These are phyloP conservation scores for Pythium pyrilobum DNA, from an alignment of 352 stramenopile species.

Conservation along the genomic window DNA sequence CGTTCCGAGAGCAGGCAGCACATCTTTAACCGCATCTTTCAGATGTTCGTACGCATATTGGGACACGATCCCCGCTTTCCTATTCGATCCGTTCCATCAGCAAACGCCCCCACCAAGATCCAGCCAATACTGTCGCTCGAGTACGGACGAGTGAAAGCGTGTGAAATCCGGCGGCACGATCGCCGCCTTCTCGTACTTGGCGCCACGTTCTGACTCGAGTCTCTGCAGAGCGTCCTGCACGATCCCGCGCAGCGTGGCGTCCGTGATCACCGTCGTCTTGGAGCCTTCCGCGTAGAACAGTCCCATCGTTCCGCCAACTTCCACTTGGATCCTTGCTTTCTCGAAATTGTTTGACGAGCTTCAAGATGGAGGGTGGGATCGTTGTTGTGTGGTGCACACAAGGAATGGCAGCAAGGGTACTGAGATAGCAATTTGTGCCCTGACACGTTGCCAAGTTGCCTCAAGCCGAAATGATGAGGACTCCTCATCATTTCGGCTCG, in stretches of 20 bases:
- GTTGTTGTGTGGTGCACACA: background rate
- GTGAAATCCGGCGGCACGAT: conserved; percentile 97
- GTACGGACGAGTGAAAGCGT: conserved; percentile 90
- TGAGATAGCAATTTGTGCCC: too few relatives aligned
- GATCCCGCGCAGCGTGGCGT: conserved; percentile 56
- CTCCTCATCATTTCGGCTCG: too few relatives aligned
- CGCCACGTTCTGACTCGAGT: conserved; percentile 48
- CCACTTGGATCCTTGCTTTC: background rate
- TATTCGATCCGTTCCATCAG: conserved; percentile 21
- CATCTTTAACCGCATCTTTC: conserved; percentile 73
- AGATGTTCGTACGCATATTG: conserved; percentile 93
- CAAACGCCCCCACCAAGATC: background rate
- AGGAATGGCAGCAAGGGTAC: too few relatives aligned
- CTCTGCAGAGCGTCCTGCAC: conserved; percentile 55
- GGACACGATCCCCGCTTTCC: conserved; percentile 90
- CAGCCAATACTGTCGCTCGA: background rate
- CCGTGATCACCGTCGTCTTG: conserved; percentile 51
- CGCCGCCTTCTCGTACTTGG: conserved; percentile 65
- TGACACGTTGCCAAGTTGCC: too few relatives aligned
- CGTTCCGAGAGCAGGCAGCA: conserved; percentile 94
- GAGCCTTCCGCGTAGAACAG: conserved; percentile 74
- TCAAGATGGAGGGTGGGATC: background rate
- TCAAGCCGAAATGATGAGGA: too few relatives aligned
- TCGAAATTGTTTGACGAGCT: too few relatives aligned
- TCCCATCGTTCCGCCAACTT: conserved; percentile 34